Evolutionary conservation across 2,329 filamentous ascomycete genomes (phyloP).

Genomic region (Exophiala oligosperma): DNA sequence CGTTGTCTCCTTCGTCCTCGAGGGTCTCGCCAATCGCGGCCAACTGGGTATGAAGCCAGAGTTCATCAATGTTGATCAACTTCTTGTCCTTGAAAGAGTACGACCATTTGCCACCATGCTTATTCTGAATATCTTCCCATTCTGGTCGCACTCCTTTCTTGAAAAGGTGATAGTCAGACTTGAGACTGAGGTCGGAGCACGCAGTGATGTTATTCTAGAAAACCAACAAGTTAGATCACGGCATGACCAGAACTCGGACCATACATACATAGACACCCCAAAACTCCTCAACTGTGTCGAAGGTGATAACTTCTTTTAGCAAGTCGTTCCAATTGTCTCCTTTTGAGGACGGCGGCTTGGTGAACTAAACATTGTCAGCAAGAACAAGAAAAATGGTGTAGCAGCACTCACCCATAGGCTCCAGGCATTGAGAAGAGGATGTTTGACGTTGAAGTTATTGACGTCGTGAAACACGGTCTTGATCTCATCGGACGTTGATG

Average conservation of each 20-base stretch:
- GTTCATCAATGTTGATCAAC: slow-evolving; percentile 83
- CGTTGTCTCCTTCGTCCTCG: slow-evolving; percentile 87
- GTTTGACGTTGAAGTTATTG: slow-evolving; percentile 99
- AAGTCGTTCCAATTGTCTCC: slow-evolving; percentile 99
- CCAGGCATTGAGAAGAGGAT: slow-evolving; percentile 96
- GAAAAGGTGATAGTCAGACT: slow-evolving; percentile 99
- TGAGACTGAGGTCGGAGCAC: slow-evolving; percentile 91
- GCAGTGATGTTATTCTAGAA: slow-evolving; percentile 94
- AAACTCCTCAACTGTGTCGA: slow-evolving; percentile 98
- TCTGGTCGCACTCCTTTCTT: slow-evolving; percentile 95
- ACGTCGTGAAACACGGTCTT: slow-evolving; percentile 97
- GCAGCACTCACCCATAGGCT: slow-evolving; percentile 77
- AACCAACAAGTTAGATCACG: slow-evolving; percentile 15
- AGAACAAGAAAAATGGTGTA: not conserved
- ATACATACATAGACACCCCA: slow-evolving; percentile 95
- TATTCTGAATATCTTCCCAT: slow-evolving; percentile 98
- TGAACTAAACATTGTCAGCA: slow-evolving; percentile 28
- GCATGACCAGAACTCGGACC: not conserved
- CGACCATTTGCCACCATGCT: slow-evolving; percentile 98
- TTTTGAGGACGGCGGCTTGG: slow-evolving; percentile 48
- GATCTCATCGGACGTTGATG: slow-evolving; percentile 57
- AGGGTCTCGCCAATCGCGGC: slow-evolving; percentile 96
- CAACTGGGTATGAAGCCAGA: slow-evolving; percentile 97
- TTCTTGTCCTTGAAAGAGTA: slow-evolving; percentile 98
- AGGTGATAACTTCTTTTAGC: slow-evolving; percentile 97